These are phyloP conservation scores for Gnomoniopsis sp. DNA, from an alignment of 2,329 filamentous ascomycete species.

Conservation along the genomic window DNA sequence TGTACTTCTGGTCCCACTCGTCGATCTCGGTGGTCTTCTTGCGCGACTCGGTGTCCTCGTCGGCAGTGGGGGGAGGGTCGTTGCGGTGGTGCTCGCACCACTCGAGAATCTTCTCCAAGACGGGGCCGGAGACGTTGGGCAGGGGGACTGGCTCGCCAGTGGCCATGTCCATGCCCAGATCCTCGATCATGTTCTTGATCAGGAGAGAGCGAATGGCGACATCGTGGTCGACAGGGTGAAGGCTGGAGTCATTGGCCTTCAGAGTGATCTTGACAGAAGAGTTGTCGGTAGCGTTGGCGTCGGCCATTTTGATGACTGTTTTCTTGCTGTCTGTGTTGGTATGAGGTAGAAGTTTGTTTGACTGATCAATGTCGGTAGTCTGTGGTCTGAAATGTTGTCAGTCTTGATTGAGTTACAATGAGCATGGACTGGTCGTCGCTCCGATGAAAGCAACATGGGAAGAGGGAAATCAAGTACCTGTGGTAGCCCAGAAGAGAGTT, in stretches of 20 bases:
- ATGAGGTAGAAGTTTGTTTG: background rate
- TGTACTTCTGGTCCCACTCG: slow-evolving; percentile 99
- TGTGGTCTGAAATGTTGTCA: background rate
- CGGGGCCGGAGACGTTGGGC: slow-evolving; percentile 86
- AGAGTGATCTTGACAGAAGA: slow-evolving; percentile 39
- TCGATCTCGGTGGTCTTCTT: slow-evolving; percentile 99
- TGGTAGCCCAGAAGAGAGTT: background rate
- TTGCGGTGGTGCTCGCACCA: slow-evolving; percentile 96
- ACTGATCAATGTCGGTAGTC: slow-evolving; percentile 4
- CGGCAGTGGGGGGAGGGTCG: slow-evolving; percentile 76
- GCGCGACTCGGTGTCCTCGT: slow-evolving; percentile 88
- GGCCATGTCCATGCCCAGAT: slow-evolving; percentile 67
- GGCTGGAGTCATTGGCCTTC: slow-evolving; percentile 47
- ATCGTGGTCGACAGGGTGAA: slow-evolving; percentile 61
- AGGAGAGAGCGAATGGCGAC: slow-evolving; percentile 90
- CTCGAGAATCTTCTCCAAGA: slow-evolving; percentile 93
- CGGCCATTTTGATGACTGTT: slow-evolving; percentile 26
- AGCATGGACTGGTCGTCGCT: background rate
- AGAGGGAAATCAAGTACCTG: background rate
- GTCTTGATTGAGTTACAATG: background rate
- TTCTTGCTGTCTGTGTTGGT: background rate
- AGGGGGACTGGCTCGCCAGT: slow-evolving; percentile 75
- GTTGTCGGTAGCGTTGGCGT: slow-evolving; percentile 24
- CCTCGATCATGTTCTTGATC: slow-evolving; percentile 98
- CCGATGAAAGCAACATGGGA: background rate